Evolutionary conservation across 2,329 filamentous ascomycete genomes (phyloP), one percentile per base, ranked within the genome.

Genomic region (Aspergillus sp.): DNA sequence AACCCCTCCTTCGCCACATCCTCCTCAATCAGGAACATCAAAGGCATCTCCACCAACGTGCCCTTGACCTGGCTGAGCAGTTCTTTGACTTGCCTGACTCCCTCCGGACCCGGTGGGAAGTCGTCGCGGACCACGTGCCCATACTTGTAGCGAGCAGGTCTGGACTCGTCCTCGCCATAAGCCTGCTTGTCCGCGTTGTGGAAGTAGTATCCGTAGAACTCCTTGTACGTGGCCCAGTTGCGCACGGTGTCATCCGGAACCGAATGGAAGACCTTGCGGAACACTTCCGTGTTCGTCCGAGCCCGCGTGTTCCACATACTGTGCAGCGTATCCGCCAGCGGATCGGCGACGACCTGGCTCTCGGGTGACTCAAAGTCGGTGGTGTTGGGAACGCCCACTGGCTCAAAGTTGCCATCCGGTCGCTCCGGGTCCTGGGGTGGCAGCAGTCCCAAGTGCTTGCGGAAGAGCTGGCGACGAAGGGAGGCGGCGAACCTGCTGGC

Each of bases 1-100:
- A 96, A 69, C 0, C 92, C 92, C 67, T 92, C 86, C 82, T 92
- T 88, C 3, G 93, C 94, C 74, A 97, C 88, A 74, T 97, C 92
- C 69, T 91, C 85, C 36, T 92, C 90, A 69, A 89, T 88, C 74
- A 96, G 80, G 80, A 97, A 97, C 66, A 91, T 82, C 67, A 97
- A 80, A 27, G 92, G 92, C 93, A 97, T 97, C 81, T 96, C 91
- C 7, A 97, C 89, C 49, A 92, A 77, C 8, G 84, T 90, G 2
- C 90, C 90, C 62, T 86, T 84, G 41, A 93, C 81, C 57, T 85
- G 82, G 58, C 82, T 81, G 57, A 93, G 78, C 77, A 87, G 84
- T 54, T 88, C 85, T 78, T 91, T 92, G 61, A 92, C 81, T 73
- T 90, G 88, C n/a, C 80, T 80, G 48, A 88, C 87, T 7, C 93